Evolutionary conservation across 495 filamentous ascomycete species (phyloP).

Genomic region (Letharia columbiana): DNA sequence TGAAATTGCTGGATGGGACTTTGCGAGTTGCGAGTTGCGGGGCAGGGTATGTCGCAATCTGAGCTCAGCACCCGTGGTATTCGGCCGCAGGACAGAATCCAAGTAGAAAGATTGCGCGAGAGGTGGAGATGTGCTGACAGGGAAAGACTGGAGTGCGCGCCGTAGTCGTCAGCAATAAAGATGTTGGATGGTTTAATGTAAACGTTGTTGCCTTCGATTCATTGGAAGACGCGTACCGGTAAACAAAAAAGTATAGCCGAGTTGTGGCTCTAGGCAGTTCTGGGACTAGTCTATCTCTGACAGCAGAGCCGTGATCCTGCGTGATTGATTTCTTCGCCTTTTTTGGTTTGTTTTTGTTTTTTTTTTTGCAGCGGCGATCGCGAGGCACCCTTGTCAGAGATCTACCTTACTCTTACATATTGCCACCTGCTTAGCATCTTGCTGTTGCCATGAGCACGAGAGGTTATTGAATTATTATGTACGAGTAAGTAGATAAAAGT

Average conservation of each 20-base stretch:
- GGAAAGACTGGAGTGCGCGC: not conserved
- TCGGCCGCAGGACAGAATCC: not conserved
- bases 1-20: not conserved
- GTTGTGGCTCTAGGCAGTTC: not conserved
- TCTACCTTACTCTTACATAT: not conserved
- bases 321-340: too few relatives aligned
- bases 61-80: not conserved
- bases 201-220: not conserved
- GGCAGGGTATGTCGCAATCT: not conserved
- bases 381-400: not conserved
- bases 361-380: not conserved
- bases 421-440: not conserved
- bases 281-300: not conserved
- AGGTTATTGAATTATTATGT: too few relatives aligned
- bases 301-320: too few relatives aligned
- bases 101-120: not conserved
- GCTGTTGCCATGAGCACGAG: constrained; percentile 1
- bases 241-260: not conserved
- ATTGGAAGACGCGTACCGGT: not conserved
- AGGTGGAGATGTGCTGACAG: too few relatives aligned
- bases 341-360: too few relatives aligned
- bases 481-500: too few relatives aligned
- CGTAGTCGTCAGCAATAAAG: not conserved
- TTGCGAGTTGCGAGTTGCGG: not conserved
- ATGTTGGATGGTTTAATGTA: not conserved